These are phyloP conservation scores for Rhizoctonia solani DNA, from an alignment of 1,284 basidiomycete species.

Conservation along the genomic window DNA sequence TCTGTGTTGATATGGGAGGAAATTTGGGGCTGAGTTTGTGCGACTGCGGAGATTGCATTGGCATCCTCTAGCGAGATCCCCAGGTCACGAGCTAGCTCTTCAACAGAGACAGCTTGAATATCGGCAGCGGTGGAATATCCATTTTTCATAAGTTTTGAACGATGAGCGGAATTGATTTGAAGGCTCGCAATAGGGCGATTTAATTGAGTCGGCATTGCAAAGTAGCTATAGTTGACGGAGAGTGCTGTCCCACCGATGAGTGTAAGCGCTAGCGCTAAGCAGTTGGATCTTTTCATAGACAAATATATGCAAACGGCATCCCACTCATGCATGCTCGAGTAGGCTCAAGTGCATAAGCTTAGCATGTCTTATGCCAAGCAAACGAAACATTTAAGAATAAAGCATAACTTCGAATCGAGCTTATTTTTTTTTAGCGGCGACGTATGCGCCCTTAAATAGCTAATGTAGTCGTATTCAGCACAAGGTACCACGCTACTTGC, in stretches of 20 bases:
- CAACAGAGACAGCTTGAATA: slow-evolving; percentile 20
- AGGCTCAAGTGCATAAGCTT: too few relatives aligned
- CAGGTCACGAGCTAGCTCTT: slow-evolving; percentile 22
- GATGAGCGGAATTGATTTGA: slow-evolving; percentile 5
- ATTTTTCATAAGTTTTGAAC: slow-evolving; percentile 17
- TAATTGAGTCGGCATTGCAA: slow-evolving; percentile 2
- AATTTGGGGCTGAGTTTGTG: slow-evolving; percentile 1
- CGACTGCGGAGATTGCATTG: slow-evolving; percentile 8
- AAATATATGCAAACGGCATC: too few relatives aligned
- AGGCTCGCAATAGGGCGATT: slow-evolving; percentile 13
- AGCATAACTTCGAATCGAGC: too few relatives aligned
- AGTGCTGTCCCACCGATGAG: too few relatives aligned
- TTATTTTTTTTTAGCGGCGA: too few relatives aligned
- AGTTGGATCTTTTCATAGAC: too few relatives aligned
- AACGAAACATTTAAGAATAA: too few relatives aligned
- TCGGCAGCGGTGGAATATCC: slow-evolving; percentile 29
- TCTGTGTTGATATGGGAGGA: background rate
- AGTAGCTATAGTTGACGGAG: background rate
- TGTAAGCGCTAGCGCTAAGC: background rate
- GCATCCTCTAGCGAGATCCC: slow-evolving; percentile 24
- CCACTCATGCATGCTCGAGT: too few relatives aligned
- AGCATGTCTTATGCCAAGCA: too few relatives aligned
- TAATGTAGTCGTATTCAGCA: too few relatives aligned
- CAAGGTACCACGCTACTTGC: too few relatives aligned
- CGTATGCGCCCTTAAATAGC: too few relatives aligned